phyloP scores from a whole-genome alignment of 352 stramenopile genomes.

The Phytophthora litchii region DNA sequence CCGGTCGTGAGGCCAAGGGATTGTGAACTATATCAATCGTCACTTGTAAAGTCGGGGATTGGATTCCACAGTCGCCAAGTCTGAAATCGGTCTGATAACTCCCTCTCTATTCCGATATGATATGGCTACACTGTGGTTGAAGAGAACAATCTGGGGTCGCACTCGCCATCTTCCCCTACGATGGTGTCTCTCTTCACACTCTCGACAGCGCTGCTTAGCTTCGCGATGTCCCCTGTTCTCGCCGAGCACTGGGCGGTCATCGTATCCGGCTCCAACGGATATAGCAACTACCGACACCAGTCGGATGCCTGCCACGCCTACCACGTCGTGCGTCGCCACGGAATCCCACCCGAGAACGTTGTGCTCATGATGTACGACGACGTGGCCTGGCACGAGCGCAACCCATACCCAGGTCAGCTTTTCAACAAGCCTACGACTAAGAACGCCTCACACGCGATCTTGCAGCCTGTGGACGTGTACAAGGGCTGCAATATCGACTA shows the following conservation, averaged over 20 bases:
- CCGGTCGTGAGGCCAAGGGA: no score
- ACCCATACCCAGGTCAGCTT: conserved; percentile 88
- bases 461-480: conserved; percentile 85
- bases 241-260: conserved; percentile 92
- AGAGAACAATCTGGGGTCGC: conserved; percentile 19
- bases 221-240: conserved; percentile 8
- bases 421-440: conserved; percentile 83
- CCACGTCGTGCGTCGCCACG: conserved; percentile 88
- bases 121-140: conserved; percentile 26
- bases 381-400: conserved; percentile 74
- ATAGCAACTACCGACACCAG: conserved; percentile 93
- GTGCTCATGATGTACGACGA: conserved; percentile 95
- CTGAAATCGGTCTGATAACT: no score
- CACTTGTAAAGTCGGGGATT: no score
- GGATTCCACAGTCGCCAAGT: no score
- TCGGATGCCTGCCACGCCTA: conserved; percentile 91
- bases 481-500: conserved; percentile 83
- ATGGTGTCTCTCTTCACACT: conserved; percentile 12
- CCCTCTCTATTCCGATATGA: conserved; percentile 20
- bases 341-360: conserved; percentile 88
- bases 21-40: no score
- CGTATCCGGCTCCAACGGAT: conserved; percentile 87
- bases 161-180: not conserved
- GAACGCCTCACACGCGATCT: conserved; percentile 34
- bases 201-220: conserved; percentile 7